Conservation (phyloP, 208 protist species). For the Crithidia bombi region DNA sequence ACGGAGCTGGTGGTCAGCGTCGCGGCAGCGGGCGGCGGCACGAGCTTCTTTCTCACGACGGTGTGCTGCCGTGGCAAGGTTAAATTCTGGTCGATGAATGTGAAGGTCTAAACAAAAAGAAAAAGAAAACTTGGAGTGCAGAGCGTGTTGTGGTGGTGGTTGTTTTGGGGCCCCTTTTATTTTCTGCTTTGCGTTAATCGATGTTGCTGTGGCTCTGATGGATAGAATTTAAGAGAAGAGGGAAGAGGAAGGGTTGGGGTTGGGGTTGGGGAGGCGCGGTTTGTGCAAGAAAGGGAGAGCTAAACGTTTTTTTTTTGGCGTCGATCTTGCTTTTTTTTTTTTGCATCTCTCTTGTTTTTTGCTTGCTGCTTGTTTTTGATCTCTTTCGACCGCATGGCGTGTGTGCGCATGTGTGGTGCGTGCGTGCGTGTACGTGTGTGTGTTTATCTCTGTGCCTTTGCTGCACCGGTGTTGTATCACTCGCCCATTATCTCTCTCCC, state of each 20-base stretch:
- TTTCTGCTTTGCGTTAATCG: too few species aligned
- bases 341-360: too few species aligned
- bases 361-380: too few species aligned
- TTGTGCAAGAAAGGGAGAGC: too few species aligned
- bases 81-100: slow-evolving; percentile 71
- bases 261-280: too few species aligned
- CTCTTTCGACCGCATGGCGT: too few species aligned
- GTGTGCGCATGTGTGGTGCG: not conserved
- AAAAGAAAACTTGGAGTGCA: too few species aligned
- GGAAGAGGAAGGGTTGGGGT: not conserved
- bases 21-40: slow-evolving; percentile 57
- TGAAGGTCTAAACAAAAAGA: slow-evolving; percentile 25
- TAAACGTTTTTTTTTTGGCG: too few species aligned
- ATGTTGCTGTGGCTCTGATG: too few species aligned
- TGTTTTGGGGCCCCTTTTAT: slow-evolving; percentile 8
- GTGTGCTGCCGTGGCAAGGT: slow-evolving; percentile 76
- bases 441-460: not conserved
- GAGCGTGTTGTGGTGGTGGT: too few species aligned
- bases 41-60: slow-evolving; percentile 73
- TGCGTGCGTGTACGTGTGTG: not conserved
- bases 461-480: not conserved
- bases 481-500: not conserved
- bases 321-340: too few species aligned
- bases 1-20: slow-evolving; percentile 51
- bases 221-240: too few species aligned